A percentile compares a stretch with the other conserved stretches of the same genome.
phyloP scores from a whole-genome alignment of 352 stramenopile species.

The Phytophthora niederhauseri region DNA sequence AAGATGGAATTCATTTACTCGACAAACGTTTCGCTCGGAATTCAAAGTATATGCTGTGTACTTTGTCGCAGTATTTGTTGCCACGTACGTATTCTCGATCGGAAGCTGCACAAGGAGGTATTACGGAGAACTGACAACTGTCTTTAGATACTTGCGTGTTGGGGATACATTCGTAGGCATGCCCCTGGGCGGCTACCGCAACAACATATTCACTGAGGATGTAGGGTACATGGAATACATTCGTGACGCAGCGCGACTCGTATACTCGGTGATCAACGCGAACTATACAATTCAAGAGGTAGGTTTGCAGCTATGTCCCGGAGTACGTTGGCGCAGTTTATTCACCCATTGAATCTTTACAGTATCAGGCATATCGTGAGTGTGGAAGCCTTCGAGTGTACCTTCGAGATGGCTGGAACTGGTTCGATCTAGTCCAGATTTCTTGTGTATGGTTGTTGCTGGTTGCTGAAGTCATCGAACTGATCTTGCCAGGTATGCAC shows the following conservation, averaged over 20 bases:
- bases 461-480: slow-evolving; percentile 52
- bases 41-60: slow-evolving; percentile 84
- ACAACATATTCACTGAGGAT: slow-evolving; percentile 51
- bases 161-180: slow-evolving; percentile 76
- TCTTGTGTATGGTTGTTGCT: slow-evolving; percentile 71
- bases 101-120: neutral
- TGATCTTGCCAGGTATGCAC: slow-evolving; percentile 33
- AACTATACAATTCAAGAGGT: slow-evolving; percentile 78
- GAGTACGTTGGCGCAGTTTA: neutral
- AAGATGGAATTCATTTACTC: slow-evolving; percentile 81
- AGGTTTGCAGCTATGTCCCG: neutral
- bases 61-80: slow-evolving; percentile 74
- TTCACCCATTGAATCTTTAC: neutral
- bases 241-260: slow-evolving; percentile 52
- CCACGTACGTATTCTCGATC: slow-evolving; percentile 50
- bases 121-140: neutral
- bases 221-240: slow-evolving; percentile 57
- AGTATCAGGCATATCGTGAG: slow-evolving; percentile 54
- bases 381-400: slow-evolving; percentile 62
- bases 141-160: slow-evolving; percentile 69
- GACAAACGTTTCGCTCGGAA: slow-evolving; percentile 68
- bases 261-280: slow-evolving; percentile 73
- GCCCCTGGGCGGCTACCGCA: slow-evolving; percentile 72
- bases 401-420: slow-evolving; percentile 78
- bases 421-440: slow-evolving; percentile 80